A percentile compares a stretch with the other conserved stretches of the same genome.
Evolutionary conservation across 2,329 filamentous ascomycete species (phyloP).

Genomic region (Clonostachys rhizophaga): DNA sequence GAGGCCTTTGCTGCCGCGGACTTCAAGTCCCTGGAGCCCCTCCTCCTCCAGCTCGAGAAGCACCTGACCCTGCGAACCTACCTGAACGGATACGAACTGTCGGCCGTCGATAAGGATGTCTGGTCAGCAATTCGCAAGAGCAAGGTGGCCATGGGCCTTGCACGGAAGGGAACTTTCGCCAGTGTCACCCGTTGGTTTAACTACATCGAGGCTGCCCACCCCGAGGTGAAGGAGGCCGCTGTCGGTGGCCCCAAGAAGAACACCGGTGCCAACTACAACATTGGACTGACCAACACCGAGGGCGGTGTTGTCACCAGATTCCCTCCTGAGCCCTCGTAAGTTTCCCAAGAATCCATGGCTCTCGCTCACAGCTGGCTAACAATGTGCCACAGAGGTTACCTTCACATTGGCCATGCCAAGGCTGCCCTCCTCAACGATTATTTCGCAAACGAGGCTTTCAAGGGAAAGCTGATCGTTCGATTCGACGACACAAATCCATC

Average conservation of each 20-base stretch:
- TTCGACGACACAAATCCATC: constrained; percentile 97
- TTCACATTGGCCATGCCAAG: constrained; percentile 95
- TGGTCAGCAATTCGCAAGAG: constrained; percentile 83
- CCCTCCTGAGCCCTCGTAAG: constrained; percentile 29
- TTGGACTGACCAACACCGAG: constrained; percentile 78
- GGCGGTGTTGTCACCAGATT: constrained; percentile 84
- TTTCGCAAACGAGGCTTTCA: constrained; percentile 90
- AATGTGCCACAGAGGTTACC: constrained; percentile 56
- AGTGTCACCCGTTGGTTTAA: constrained; percentile 85
- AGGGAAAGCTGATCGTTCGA: constrained; percentile 83
- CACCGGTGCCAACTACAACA: constrained; percentile 84
- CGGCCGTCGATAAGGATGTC: constrained; percentile 72
- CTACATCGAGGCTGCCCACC: constrained; percentile 77
- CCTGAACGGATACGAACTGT: constrained; percentile 74
- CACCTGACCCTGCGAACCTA: constrained; percentile 85
- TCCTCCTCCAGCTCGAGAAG: constrained; percentile 61
- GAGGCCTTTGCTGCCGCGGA: constrained; percentile 1
- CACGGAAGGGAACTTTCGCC: constrained; percentile 71
- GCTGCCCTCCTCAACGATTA: constrained; percentile 92
- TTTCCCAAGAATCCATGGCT: constrained; percentile 4
- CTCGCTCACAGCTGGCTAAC: constrained; percentile 2
- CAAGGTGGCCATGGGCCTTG: constrained; percentile 74
- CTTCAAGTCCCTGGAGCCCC: constrained; percentile 5
- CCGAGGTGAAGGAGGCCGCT: constrained; percentile 67
- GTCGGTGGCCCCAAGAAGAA: constrained; percentile 58